Conservation (phyloP, 2,329 filamentous ascomycete species). For the Pseudofabraea citricarpa region DNA sequence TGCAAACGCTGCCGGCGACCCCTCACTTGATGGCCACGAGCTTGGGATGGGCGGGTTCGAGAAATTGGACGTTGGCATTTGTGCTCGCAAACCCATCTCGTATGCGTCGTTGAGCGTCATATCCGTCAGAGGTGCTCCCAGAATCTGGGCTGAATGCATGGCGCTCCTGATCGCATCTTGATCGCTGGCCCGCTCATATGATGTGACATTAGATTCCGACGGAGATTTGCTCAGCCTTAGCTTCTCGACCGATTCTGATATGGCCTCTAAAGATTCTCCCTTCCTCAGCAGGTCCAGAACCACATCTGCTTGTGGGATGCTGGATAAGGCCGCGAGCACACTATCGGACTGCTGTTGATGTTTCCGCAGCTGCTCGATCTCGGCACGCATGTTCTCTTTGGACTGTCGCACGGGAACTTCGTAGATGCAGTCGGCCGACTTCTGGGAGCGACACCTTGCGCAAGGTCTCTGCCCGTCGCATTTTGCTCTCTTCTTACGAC, state of each 20-base stretch:
- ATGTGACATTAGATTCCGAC: constrained; percentile 21
- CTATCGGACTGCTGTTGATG: constrained; percentile 51
- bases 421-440: constrained; percentile 52
- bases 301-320: constrained; percentile 33
- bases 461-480: constrained; percentile 52
- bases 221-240: constrained; percentile 24
- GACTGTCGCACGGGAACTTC: constrained; percentile 59
- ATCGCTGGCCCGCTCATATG: constrained; percentile 32
- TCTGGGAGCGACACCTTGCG: constrained; percentile 48
- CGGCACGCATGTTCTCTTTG: constrained; percentile 55
- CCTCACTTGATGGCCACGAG: neutral
- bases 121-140: constrained; percentile 41
- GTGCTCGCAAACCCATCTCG: neutral
- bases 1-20: neutral
- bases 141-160: constrained; percentile 30
- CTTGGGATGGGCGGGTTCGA: neutral
- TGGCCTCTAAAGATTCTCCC: constrained; percentile 49
- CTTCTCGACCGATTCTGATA: constrained; percentile 48
- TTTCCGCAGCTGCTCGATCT: constrained; percentile 52
- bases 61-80: neutral
- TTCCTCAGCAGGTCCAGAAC: constrained; percentile 47
- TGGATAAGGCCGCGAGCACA: constrained; percentile 47
- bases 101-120: constrained; percentile 40
- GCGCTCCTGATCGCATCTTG: constrained; percentile 17
- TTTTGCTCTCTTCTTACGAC: constrained; percentile 29